Evolutionary conservation across 2,329 filamentous ascomycete genomes (phyloP), one percentile per base, ranked within the genome.

Genomic region (Alternaria arbusti): DNA sequence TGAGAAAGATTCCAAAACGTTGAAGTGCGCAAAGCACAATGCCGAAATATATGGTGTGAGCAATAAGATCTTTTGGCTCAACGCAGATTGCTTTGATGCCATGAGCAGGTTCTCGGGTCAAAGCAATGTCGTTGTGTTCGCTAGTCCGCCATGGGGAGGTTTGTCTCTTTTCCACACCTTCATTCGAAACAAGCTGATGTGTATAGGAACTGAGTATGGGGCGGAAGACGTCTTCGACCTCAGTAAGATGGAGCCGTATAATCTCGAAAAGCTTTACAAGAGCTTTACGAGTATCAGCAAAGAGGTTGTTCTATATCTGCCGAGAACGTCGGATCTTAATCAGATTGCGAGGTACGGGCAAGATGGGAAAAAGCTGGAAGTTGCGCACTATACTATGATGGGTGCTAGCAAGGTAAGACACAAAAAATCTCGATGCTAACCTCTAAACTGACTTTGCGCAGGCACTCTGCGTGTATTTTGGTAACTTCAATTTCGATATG

Each of bases 21-120:
- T 99, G 7, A 90, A 90, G 49, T 99, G 96, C 80, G 96, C 94
- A 25, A 94, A 97, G 82, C 90, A 96, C 78, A 99, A 99, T 78
- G 94, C 96, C 8, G 85, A 88, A 58, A 83, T 98, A 49, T 97
- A 97, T 77, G 94, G 91, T 4, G 91, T 97, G 0, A 83, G 84
- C 3, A 87, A 90, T 52, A 89, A 88, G 74, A 95, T 99, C 72
- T 91, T 89, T 58, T 99, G 94, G 91, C 86, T 97, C 40, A 85
- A 91, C 58, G 94, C 91, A 5, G 94, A 98, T 81, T 96, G 91
- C 77, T 96, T 99, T 74, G 86, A 92, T 36, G 88, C 89, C 51
- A 80, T 97, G 23, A 82, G 81, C 36, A 81, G 85, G 56, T 81
- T 88, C 45, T 83, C 82, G 66, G 81, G 82, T n/a, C 79, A 82